Evolutionary conservation across 2,329 filamentous ascomycete species (phyloP).

Genomic region (Alternaria hordeiaustralica): DNA sequence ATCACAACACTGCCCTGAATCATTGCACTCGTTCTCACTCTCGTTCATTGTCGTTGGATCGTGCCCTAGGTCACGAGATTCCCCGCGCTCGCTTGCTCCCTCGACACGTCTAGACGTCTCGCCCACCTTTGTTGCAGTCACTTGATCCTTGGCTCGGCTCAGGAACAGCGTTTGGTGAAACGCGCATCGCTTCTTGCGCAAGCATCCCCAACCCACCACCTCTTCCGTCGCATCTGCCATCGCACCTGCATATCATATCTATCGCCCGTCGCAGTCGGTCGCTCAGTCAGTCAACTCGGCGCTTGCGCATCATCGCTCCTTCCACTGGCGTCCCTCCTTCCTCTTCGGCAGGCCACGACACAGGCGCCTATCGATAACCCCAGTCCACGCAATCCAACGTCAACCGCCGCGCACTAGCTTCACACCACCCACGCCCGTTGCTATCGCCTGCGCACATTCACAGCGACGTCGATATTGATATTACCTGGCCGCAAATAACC

Average conservation of each 20-base stretch:
- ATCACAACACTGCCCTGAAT: neutral
- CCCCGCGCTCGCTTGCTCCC: neutral
- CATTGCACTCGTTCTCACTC: neutral
- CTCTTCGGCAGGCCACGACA: neutral
- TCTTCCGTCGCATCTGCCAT: conserved; percentile 1
- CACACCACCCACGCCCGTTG: neutral
- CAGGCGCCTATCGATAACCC: conserved; percentile 13
- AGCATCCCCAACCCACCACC: conserved; percentile 8
- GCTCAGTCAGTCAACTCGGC: neutral
- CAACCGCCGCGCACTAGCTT: conserved; percentile 7
- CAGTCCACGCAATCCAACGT: conserved; percentile 8
- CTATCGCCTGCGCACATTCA: neutral
- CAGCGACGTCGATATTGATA: neutral
- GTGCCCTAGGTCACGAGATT: neutral
- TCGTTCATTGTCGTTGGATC: neutral
- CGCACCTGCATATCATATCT: neutral
- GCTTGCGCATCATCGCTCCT: conserved; percentile 4
- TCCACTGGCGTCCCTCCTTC: neutral
- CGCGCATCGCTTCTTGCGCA: conserved; percentile 35
- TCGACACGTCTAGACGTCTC: neutral
- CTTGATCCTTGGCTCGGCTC: conserved; percentile 11
- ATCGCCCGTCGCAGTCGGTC: neutral
- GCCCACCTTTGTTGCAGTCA: conserved; percentile 12
- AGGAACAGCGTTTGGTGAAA: conserved; percentile 45
- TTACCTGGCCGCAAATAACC: conserved; percentile 3